Evolutionary conservation across 768 basidiomycete genomes (phyloP).

Genomic region (Suillus americanus): DNA sequence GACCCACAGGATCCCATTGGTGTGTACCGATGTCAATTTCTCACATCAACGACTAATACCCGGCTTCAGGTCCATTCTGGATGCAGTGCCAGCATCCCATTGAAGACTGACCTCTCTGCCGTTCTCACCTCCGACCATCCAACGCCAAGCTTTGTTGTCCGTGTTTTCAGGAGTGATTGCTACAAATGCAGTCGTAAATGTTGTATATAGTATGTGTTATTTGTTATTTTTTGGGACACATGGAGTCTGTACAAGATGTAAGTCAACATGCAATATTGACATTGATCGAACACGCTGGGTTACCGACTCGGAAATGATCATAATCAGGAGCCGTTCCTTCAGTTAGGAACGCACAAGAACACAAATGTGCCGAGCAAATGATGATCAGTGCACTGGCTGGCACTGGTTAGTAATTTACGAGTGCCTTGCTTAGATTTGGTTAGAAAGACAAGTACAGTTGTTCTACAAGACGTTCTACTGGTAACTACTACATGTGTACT

Average conservation of each 20-base stretch:
- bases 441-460: neutral
- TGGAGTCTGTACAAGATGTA: neutral
- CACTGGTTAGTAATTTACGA: neutral
- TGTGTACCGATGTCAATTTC: constrained; percentile 13
- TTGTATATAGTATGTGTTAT: neutral
- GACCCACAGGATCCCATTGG: constrained; percentile 49
- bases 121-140: neutral
- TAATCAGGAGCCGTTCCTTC: neutral
- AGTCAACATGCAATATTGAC: neutral
- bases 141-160: neutral
- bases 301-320: neutral
- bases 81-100: constrained; percentile 22
- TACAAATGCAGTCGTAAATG: neutral
- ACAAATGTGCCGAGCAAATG: neutral
- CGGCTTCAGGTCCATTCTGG: constrained; percentile 27
- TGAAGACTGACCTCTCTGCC: constrained; percentile 17
- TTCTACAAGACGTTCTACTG: neutral
- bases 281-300: neutral
- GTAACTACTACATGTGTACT: neutral
- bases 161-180: neutral
- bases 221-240: neutral
- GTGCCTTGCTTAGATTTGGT: neutral
- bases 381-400: neutral
- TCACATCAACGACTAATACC: neutral
- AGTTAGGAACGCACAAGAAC: neutral